Conservation (phyloP, 768 basidiomycete species). For the Mycena rosella region DNA sequence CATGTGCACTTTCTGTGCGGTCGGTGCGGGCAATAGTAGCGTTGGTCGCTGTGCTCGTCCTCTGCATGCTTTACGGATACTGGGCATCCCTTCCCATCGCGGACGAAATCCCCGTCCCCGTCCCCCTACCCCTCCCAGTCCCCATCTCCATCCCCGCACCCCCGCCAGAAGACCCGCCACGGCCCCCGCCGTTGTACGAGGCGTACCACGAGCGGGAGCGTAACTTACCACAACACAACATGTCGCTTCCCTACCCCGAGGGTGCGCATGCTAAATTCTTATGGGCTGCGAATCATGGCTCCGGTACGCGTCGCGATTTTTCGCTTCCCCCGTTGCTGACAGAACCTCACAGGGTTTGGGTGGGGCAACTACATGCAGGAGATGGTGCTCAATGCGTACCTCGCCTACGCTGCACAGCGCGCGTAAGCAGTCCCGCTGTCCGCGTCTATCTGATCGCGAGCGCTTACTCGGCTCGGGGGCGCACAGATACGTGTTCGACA, state of each 20-base stretch:
- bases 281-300: conserved; percentile 63
- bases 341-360: conserved; percentile 55
- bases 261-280: conserved; percentile 58
- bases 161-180: too few species aligned
- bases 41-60: too few species aligned
- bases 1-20: too few species aligned
- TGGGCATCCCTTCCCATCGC: too few species aligned
- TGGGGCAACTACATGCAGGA: conserved; percentile 77
- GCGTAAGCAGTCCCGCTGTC: conserved; percentile 48
- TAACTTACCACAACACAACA: conserved; percentile 59
- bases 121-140: too few species aligned
- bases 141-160: too few species aligned
- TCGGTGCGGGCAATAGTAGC: too few species aligned
- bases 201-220: conserved; percentile 59
- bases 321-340: conserved; percentile 27
- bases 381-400: conserved; percentile 62
- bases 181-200: conserved; percentile 60
- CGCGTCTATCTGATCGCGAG: too few species aligned
- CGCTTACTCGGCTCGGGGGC: background rate
- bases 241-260: conserved; percentile 53
- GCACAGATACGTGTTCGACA: conserved; percentile 66
- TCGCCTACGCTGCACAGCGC: conserved; percentile 61
- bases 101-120: too few species aligned
- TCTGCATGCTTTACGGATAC: too few species aligned
- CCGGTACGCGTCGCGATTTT: conserved; percentile 52